Base-by-base conservation (phyloP, 1,139 yeast species). In the Blastobotrys illinoisensis region DNA sequence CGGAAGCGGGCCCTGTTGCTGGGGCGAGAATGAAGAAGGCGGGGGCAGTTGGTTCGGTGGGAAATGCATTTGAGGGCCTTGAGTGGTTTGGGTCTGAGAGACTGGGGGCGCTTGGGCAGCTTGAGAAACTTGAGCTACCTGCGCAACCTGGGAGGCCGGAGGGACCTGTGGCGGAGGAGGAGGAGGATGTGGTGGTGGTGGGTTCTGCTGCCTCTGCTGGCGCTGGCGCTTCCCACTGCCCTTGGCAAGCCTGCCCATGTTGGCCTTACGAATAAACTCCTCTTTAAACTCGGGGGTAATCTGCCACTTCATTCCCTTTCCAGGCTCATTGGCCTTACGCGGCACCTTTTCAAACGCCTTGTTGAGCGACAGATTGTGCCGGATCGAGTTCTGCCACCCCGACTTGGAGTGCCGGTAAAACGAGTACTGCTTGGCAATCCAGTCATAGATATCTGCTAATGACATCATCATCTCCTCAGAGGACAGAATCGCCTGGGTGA, bases 241-340 rank as follows among this genome's bases (percentile, higher is more conserved):
- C 53, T 67, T 68, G 47, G 64, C 60, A 45, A 64, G 63, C 51
- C 69, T 69, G 40, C 75, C 97, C 59, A 81, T 84, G 59, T 81
- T 82, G 70, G 91, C 83, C 72, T 89, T 88, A 62, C 78, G 81
- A 67, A 90, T 74, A 64, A 90, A 91, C 61, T 95, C 99, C 52
- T 83, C 85, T 65, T 87, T 86, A 68, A 87, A 90, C 49, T 85
- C 77, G 47, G 88, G 95, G 61, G 90, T 83, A 56, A 93, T 91
- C 72, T 90, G 95, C 99, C 99, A 93, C 72, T 93, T 93, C 96
- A 93, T 93, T 60, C 99, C 99, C 71, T 93, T 93, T 28, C 99
- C 99, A 0, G 99, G 97, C 71, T 93, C 98, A 69, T 89, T 87
- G 18, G 96, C 93, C 69, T 88, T 82, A 66, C 99, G 79, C 23